These are phyloP conservation scores for Xylaria hypoxylon DNA, from an alignment of 2,329 filamentous ascomycete species.

Conservation along the genomic window DNA sequence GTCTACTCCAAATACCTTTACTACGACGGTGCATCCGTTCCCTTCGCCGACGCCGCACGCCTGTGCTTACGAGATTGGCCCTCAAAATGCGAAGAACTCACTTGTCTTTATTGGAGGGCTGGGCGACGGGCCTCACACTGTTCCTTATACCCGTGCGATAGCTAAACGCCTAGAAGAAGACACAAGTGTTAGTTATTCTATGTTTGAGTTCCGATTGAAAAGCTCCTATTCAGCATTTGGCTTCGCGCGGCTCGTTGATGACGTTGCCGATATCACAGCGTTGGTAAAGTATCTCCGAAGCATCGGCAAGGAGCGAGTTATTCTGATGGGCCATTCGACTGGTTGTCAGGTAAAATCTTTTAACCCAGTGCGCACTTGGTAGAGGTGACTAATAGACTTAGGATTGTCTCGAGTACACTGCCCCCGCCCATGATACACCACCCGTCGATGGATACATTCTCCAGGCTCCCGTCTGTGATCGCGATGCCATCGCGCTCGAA, in stretches of 20 bases:
- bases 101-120: slow-evolving; percentile 78
- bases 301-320: slow-evolving; percentile 63
- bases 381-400: slow-evolving; percentile 45
- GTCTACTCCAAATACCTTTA: slow-evolving; percentile 51
- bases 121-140: slow-evolving; percentile 74
- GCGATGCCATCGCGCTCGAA: slow-evolving; percentile 68
- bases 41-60: slow-evolving; percentile 55
- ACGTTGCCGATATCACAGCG: slow-evolving; percentile 65
- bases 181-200: slow-evolving; percentile 59
- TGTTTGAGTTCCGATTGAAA: slow-evolving; percentile 67
- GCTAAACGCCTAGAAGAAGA: slow-evolving; percentile 57
- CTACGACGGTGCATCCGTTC: slow-evolving; percentile 61
- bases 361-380: neutral
- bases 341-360: slow-evolving; percentile 62
- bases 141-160: slow-evolving; percentile 66
- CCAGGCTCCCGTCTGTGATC: slow-evolving; percentile 83
- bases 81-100: slow-evolving; percentile 62
- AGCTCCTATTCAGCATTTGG: slow-evolving; percentile 67
- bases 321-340: slow-evolving; percentile 70
- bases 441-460: slow-evolving; percentile 81
- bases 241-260: slow-evolving; percentile 61
- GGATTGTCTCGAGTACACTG: slow-evolving; percentile 68
- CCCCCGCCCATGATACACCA: slow-evolving; percentile 55
- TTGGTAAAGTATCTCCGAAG: slow-evolving; percentile 66
- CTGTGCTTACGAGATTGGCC: slow-evolving; percentile 62